A percentile compares a stretch with the other conserved stretches of the same genome.
Conservation (phyloP, 2,329 filamentous ascomycete species). For the Epichloe festucae region DNA sequence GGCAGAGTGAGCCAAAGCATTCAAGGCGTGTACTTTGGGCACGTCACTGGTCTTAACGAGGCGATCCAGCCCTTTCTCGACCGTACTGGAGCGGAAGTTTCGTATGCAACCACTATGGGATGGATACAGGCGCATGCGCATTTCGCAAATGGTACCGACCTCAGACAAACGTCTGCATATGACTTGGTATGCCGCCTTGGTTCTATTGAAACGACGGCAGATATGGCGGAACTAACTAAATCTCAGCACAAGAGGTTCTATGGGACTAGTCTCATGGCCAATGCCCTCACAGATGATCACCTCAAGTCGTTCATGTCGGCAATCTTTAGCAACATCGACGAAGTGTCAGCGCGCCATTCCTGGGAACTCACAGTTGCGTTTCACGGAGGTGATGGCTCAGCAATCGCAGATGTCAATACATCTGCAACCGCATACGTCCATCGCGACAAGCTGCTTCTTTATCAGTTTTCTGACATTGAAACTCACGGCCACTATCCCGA, state of each 20-base stretch:
- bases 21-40: conserved; percentile 18
- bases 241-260: not conserved
- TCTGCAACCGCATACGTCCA: conserved; percentile 24
- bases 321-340: not conserved
- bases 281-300: conserved; percentile 11
- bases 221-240: not conserved
- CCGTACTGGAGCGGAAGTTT: not conserved
- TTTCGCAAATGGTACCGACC: conserved; percentile 9
- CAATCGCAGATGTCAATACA: conserved; percentile 16
- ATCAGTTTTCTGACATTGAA: conserved; percentile 33
- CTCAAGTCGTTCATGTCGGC: conserved; percentile 6
- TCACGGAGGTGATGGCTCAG: conserved; percentile 23
- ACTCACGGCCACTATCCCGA: conserved; percentile 23
- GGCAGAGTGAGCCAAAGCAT: conserved; percentile 6
- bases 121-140: conserved; percentile 16
- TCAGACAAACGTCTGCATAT: conserved; percentile 16
- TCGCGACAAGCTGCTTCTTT: conserved; percentile 34
- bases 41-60: not conserved
- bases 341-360: conserved; percentile 3
- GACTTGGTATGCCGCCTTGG: conserved; percentile 11
- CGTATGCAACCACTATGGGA: conserved; percentile 7
- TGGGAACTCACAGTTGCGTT: conserved; percentile 14
- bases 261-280: not conserved
- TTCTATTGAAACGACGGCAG: too few relatives aligned
- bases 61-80: not conserved